Evolutionary conservation across 352 stramenopile genomes (phyloP).

Genomic region (Globisporangium heterothallicum): DNA sequence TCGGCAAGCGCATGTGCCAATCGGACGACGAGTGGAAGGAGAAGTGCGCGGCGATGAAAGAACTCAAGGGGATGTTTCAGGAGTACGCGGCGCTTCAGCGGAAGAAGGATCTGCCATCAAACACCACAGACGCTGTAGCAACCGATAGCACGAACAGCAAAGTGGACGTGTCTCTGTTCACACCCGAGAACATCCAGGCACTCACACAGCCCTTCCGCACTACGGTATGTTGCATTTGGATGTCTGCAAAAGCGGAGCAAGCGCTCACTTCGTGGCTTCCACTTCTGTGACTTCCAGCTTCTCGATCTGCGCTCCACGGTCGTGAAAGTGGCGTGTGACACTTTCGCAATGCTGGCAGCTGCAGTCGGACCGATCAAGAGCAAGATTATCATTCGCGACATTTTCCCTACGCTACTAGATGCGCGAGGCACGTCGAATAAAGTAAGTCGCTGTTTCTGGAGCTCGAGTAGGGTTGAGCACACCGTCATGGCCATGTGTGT

Average conservation of each 20-base stretch:
- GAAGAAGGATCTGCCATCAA: background rate
- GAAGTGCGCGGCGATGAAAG: conserved; percentile 44
- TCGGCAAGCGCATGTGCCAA: conserved; percentile 43
- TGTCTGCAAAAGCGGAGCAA: background rate
- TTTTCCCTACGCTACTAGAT: conserved; percentile 59
- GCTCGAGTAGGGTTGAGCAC: background rate
- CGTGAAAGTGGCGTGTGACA: conserved; percentile 54
- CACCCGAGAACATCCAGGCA: conserved; percentile 42
- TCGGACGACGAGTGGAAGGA: conserved; percentile 56
- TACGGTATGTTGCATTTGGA: conserved; percentile 19
- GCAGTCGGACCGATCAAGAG: conserved; percentile 30
- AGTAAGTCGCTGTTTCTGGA: no score
- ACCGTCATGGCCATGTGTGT: background rate
- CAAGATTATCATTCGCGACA: conserved; percentile 51
- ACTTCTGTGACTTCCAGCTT: conserved; percentile 12
- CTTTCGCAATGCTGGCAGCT: conserved; percentile 33
- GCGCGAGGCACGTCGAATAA: conserved; percentile 50
- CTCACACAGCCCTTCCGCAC: conserved; percentile 53
- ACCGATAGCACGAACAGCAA: conserved; percentile 5
- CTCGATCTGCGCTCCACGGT: conserved; percentile 54
- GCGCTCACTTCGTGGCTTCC: background rate
- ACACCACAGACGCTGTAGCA: background rate
- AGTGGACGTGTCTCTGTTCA: conserved; percentile 26
- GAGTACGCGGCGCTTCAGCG: conserved; percentile 15
- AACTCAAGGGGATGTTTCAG: conserved; percentile 29